Base-by-base conservation (phyloP, 257 asterid genomes). In the Fraxinus excelsior region DNA sequence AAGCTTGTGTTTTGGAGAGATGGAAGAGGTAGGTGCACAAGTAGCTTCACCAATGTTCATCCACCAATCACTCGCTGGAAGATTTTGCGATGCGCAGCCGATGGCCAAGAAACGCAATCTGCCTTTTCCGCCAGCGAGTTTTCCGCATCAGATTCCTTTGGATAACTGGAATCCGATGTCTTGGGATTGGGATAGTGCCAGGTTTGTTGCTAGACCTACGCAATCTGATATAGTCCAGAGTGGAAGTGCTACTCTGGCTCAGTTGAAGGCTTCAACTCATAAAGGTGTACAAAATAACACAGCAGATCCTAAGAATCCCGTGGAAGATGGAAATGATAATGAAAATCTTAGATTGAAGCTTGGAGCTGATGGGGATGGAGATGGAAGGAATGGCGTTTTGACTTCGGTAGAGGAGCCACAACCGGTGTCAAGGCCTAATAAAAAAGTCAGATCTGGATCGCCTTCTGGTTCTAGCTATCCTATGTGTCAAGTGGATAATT, bases 401-500 rank as follows among this genome's bases (percentile, higher is more conserved):
- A 80, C 77, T 84, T 74, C 82, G 28, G 71, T 78, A 21, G 92
- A 72, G 71, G 94, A 88, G 79, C 78, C 82, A 62, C 84, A 81
- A 60, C 78, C 82, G 29, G 86, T 81, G 60, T 74, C 90, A 0
- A 84, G 94, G 85, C 89, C 97, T 28, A 93, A 42, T 58, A 93
- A 93, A 83, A 84, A 89, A 79, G 96, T 91, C 60, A 87, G 96
- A 82, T 86, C 94, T 70, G 93, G 96, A 71, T 93, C 97, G 26
- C 96, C 97, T 35, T 88, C 90, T 74, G 74, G 79, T 74, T 80
- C 79, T 78, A 88, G 81, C 79, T 83, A 80, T 77, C 96, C 92
- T 0, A 83, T 83, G 88, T 94, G 99, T 79, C 99, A 91, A 75
- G 99, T 95, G 23, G 96, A 95, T 80, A 84, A 89, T 56, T 94